A percentile compares a stretch with the other conserved stretches of the same genome.
phyloP scores from a whole-genome alignment of 169 alveolate species.

The Theileria annulata region DNA sequence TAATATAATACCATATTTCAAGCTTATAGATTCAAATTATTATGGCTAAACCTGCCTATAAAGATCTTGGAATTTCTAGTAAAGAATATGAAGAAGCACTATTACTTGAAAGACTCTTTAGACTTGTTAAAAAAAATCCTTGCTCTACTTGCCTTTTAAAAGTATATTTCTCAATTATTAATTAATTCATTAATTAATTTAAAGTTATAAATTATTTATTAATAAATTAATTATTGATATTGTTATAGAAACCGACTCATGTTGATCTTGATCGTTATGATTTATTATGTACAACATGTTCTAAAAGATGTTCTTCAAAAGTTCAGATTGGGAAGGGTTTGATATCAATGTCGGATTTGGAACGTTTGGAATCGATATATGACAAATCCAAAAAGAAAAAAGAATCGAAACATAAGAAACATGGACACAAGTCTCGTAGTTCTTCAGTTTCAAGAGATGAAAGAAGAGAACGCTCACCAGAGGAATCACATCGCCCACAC shows the following conservation, averaged over 20 bases:
- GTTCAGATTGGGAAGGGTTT: conserved; percentile 71
- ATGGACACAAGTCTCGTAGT: conserved; percentile 1
- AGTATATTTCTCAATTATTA: conserved; percentile 20
- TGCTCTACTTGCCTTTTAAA: conserved; percentile 70
- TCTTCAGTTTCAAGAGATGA: conserved; percentile 5
- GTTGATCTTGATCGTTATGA: conserved; percentile 75
- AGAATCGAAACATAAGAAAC: not conserved
- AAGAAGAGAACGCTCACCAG: not conserved
- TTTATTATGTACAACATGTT: conserved; percentile 71
- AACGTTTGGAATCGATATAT: conserved; percentile 68
- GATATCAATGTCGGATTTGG: conserved; percentile 68
- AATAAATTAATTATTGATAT: not conserved
- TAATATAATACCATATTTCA: not conserved
- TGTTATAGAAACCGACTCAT: conserved; percentile 61
- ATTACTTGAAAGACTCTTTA: conserved; percentile 73
- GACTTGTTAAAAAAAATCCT: conserved; percentile 66
- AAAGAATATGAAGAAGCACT: conserved; percentile 79
- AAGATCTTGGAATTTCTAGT: conserved; percentile 70
- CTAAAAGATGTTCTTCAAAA: conserved; percentile 67
- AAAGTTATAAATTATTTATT: not conserved
- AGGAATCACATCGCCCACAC: conserved; percentile 1
- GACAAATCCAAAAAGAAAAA: conserved; percentile 33
- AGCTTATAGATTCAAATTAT: not conserved
- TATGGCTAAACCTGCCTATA: conserved; percentile 38
- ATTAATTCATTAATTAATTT: too few species aligned